phyloP scores from a whole-genome alignment of 371 early-diverging fungal genomes.

The Circinella minor region DNA sequence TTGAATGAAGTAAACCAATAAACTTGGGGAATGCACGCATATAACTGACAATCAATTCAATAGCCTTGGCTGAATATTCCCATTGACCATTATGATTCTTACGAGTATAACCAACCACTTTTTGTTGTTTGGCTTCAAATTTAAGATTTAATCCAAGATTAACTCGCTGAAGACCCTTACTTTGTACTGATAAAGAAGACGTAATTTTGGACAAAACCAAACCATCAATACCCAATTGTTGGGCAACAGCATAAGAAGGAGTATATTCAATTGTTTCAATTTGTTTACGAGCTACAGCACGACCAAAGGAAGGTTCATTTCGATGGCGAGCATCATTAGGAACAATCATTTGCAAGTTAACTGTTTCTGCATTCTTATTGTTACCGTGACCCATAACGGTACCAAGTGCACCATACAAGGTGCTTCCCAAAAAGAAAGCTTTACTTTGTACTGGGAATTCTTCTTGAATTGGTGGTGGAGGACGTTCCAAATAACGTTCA shows the following conservation, averaged over 20 bases:
- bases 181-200: constrained; percentile 74
- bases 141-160: constrained; percentile 90
- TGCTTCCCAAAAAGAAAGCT: constrained; percentile 73
- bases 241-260: constrained; percentile 71
- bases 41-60: constrained; percentile 75
- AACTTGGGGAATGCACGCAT: constrained; percentile 75
- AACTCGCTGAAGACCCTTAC: constrained; percentile 59
- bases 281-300: constrained; percentile 51
- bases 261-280: constrained; percentile 52
- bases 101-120: constrained; percentile 86
- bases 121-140: constrained; percentile 84
- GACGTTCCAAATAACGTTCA: constrained; percentile 68
- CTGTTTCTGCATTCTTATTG: constrained; percentile 24
- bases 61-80: constrained; percentile 84
- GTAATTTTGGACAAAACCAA: constrained; percentile 82
- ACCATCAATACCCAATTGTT: constrained; percentile 60
- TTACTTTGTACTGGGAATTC: constrained; percentile 72
- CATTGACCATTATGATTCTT: constrained; percentile 75
- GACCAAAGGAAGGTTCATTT: constrained; percentile 63
- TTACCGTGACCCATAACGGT: constrained; percentile 70
- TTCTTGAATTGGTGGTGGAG: constrained; percentile 55
- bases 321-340: constrained; percentile 31
- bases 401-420: constrained; percentile 76
- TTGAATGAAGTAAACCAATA: constrained; percentile 61
- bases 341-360: constrained; percentile 58